A percentile compares a stretch with the other conserved stretches of the same genome.
phyloP scores from a whole-genome alignment of 257 asterid genomes.

The Linderniella brevidens region DNA sequence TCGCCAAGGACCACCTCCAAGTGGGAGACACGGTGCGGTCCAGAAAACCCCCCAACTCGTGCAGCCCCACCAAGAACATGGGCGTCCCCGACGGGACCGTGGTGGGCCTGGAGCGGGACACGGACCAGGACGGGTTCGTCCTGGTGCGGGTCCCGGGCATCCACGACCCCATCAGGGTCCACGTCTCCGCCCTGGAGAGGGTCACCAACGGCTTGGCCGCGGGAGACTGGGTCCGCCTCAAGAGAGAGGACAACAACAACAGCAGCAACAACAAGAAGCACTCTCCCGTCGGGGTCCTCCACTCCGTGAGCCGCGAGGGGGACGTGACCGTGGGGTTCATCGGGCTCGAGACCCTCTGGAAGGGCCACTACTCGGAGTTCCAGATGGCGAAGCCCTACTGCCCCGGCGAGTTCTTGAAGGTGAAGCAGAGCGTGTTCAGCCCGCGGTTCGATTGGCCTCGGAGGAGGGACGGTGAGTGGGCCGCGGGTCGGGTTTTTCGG shows the following conservation, averaged over 20 bases:
- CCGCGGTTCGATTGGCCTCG: slow-evolving; percentile 81
- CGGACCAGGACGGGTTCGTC: slow-evolving; percentile 50
- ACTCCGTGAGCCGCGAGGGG: slow-evolving; percentile 44
- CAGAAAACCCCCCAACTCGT: slow-evolving; percentile 48
- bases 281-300: slow-evolving; percentile 61
- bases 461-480: slow-evolving; percentile 49
- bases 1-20: slow-evolving; percentile 66
- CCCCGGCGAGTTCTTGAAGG: slow-evolving; percentile 57
- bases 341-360: slow-evolving; percentile 65
- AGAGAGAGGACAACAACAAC: slow-evolving; percentile 25
- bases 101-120: slow-evolving; percentile 58
- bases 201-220: slow-evolving; percentile 60
- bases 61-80: slow-evolving; percentile 52
- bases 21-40: slow-evolving; percentile 68
- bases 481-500: slow-evolving; percentile 40
- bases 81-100: slow-evolving; percentile 55
- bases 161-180: slow-evolving; percentile 56
- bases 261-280: slow-evolving; percentile 58
- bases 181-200: slow-evolving; percentile 48
- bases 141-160: slow-evolving; percentile 64
- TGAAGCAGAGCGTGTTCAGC: slow-evolving; percentile 30
- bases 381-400: slow-evolving; percentile 69
- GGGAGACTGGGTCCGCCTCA: slow-evolving; percentile 78
- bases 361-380: slow-evolving; percentile 45
- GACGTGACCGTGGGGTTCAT: slow-evolving; percentile 49